Evolutionary conservation across 2,329 filamentous ascomycete species (phyloP).

Genomic region (Dichotomopilus funicola): DNA sequence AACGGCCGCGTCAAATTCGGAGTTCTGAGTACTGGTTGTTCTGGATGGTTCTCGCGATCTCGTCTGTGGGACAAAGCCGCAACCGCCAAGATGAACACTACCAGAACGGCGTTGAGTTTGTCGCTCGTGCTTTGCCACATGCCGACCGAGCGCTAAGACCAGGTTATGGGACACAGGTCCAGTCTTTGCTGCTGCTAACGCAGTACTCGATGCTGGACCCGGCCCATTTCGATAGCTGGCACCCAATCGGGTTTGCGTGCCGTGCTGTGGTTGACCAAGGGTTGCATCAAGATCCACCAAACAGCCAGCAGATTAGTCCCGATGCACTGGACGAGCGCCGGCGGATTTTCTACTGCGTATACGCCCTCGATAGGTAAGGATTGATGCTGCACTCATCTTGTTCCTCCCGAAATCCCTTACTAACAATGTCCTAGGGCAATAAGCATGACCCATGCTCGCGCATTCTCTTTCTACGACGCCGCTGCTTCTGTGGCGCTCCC

Average conservation of each 20-base stretch:
- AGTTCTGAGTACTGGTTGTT: conserved; percentile 78
- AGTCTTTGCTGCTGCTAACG: conserved; percentile 77
- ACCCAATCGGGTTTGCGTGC: conserved; percentile 82
- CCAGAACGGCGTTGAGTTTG: conserved; percentile 48
- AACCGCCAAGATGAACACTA: conserved; percentile 60
- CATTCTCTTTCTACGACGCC: conserved; percentile 91
- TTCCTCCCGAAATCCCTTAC: not conserved
- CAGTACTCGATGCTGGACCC: conserved; percentile 89
- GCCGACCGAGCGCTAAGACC: conserved; percentile 80
- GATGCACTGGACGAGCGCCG: conserved; percentile 69
- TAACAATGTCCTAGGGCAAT: conserved; percentile 54
- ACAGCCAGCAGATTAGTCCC: conserved; percentile 60
- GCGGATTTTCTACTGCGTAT: conserved; percentile 84
- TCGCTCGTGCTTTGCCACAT: conserved; percentile 61
- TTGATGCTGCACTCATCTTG: not conserved
- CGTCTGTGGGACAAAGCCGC: conserved; percentile 66
- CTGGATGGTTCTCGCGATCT: conserved; percentile 83
- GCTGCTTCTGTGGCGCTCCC: conserved; percentile 77
- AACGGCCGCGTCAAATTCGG: conserved; percentile 54
- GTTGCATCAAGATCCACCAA: conserved; percentile 83
- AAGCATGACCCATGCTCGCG: conserved; percentile 77
- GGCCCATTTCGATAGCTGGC: conserved; percentile 89
- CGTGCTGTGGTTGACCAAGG: conserved; percentile 84
- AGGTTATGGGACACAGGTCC: conserved; percentile 77
- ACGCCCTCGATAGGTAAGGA: conserved; percentile 74